Evolutionary conservation across 2,329 filamentous ascomycete genomes (phyloP), one percentile per base, ranked within the genome.

Genomic region (Venturia aucupariae): DNA sequence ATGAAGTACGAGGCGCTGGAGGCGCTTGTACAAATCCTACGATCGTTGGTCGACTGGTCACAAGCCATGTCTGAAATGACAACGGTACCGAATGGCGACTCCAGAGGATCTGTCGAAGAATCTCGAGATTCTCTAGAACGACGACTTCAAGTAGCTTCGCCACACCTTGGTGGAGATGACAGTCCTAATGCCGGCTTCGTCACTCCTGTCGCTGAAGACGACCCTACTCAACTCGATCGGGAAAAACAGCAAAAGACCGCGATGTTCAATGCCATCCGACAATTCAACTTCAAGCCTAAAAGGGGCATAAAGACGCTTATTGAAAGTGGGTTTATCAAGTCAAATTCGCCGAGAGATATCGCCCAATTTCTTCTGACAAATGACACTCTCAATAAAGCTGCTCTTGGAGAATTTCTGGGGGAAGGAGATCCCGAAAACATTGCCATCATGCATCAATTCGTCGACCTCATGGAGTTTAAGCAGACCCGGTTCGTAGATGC

Each of bases 201-300:
- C 38, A 78, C 77, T 13, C 77, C 78, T 1, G 66, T 80, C 4
- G 75, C 76, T 3, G 92, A 97, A 65, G 95, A 99, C 72, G 94
- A 99, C 71, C 93, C 93, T 0, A 91, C 87, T 67, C 89, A 97
- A 70, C 80, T 99, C n/a, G 94, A 97, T 72, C 95, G 89, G 75
- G 91, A 92, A 64, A 97, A 97, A 77, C 90, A 92, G 66, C 85
- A 89, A 67, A 99, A 99, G 78, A 97, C 91, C 7, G 94, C 94
- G 0, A 78, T 97, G 66, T 90, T 87, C 62, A 94, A 96, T 70
- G 93, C 90, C 1, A 89, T 97, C 64, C 86, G 88, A 61, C 89
- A 91, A 67, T 99, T 99, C 82, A 99, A 99, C 74, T 97, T 93
- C 80, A 99, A 99, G 75, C 92, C 95, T 0, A 99, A 99, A 76